Base-by-base conservation (phyloP, 2,329 filamentous ascomycete species). In the Macrophomina pseudophaseolina region DNA sequence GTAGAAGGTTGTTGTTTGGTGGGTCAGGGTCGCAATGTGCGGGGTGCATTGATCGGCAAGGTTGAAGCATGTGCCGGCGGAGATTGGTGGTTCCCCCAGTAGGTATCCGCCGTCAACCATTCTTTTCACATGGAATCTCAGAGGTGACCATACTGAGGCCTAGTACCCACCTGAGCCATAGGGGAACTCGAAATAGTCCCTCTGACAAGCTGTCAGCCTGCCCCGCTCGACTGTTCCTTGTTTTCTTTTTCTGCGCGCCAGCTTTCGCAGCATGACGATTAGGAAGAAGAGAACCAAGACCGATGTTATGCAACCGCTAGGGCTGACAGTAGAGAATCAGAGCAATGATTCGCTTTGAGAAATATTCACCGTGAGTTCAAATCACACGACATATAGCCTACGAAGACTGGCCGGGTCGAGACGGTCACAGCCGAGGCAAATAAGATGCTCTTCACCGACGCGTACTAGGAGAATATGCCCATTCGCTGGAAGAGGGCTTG, bases 21-120 rank as follows among this genome's bases (percentile, higher is more conserved):
- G 56, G 56, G 56, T 16, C 56, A 60, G 35, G 56, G 56, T 62
- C 30, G 58, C 58, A 23, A 62, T 62, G 56, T 59, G 58, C 58
- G 58, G 58, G 58, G 58, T 30, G 4, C 1, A 5, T 33, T 38
- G 58, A 62, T 62, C 58, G 58, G 58, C 58, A 62, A 16, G 44
- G 32, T n/a, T 6, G 16, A 49, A 30, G 40, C 42, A 16, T 30
- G 28, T 32, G 56, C 56, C 56, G 56, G 56, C 54, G 54, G 23
- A 23, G 23, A 23, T 23, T 23, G 23, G 23, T 23, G 23, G 23
- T 23, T 23, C 23, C 23, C 23, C 23, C 2, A 23, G 23, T 23
- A 23, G 23, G 23, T 23, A 23, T 23, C 3, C 23, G 23, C 23
- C 23, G 23, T 23, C 23, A 23, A 23, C 23, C 23, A 23, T 23